These are phyloP conservation scores for Keithomyces neogunnii DNA, from an alignment of 2,329 filamentous ascomycete species.

Conservation along the genomic window DNA sequence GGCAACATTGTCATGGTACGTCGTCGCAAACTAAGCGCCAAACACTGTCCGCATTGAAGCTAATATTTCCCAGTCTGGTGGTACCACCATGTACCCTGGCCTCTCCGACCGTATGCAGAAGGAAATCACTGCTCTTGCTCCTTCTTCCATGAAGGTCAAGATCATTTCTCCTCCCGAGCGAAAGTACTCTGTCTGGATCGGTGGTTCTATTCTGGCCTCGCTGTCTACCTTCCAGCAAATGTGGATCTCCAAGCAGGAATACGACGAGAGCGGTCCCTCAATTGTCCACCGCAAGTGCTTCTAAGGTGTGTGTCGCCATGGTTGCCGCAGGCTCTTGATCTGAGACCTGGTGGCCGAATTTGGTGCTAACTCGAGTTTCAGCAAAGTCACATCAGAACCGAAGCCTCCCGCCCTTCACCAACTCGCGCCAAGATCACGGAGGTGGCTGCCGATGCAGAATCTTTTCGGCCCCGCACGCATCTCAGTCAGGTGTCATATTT, in stretches of 20 bases:
- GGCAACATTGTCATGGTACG: conserved; percentile 99
- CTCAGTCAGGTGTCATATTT: conserved; percentile 45
- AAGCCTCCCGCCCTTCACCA: conserved; percentile 25
- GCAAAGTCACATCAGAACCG: conserved; percentile 22
- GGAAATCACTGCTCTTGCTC: conserved; percentile 98
- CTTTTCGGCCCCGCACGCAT: conserved; percentile 37
- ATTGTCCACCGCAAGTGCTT: conserved; percentile 99
- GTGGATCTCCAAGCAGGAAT: conserved; percentile 99
- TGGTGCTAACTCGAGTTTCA: conserved; percentile 15
- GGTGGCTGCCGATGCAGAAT: conserved; percentile 34
- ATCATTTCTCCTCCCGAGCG: conserved; percentile 99
- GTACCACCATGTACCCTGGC: conserved; percentile 99
- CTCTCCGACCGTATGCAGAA: conserved; percentile 99
- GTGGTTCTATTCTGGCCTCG: conserved; percentile 99
- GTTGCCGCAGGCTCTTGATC: background rate
- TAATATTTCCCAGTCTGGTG: conserved; percentile 67
- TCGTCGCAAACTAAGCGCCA: background rate
- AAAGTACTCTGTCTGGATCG: conserved; percentile 99
- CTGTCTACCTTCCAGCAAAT: conserved; percentile 99
- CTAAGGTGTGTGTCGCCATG: conserved; percentile 56
- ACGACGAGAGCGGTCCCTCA: conserved; percentile 98
- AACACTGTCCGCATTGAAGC: background rate
- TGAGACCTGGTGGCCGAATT: background rate
- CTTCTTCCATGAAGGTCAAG: conserved; percentile 99
- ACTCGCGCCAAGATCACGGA: conserved; percentile 34